Evolutionary conservation across 768 basidiomycete genomes (phyloP).

Genomic region (Boletales sp.): DNA sequence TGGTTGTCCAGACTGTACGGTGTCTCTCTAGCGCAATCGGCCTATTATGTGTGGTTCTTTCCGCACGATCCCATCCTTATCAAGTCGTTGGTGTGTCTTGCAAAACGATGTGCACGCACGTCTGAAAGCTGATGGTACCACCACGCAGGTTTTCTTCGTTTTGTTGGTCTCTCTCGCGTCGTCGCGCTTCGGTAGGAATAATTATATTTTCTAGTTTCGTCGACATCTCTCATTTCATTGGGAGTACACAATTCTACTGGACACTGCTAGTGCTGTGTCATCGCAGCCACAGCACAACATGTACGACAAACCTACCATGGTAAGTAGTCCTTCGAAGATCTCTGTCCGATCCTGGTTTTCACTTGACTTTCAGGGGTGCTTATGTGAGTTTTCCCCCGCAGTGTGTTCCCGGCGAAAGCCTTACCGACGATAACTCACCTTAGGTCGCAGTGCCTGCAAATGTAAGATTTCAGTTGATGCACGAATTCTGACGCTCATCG

Average conservation of each 20-base stretch:
- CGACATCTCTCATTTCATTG: too few species aligned
- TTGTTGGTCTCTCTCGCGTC: conserved; percentile 6
- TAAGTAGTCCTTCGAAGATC: background rate
- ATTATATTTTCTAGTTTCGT: conserved; percentile 5
- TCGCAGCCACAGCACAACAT: background rate
- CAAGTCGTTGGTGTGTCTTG: conserved; percentile 8
- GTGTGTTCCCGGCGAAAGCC: background rate
- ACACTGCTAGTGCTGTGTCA: conserved; percentile 4
- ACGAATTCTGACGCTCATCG: background rate
- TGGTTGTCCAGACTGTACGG: too few species aligned
- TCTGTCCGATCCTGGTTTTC: background rate
- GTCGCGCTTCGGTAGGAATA: background rate
- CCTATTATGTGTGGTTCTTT: too few species aligned
- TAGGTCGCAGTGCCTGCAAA: conserved; percentile 4
- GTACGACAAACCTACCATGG: conserved; percentile 3
- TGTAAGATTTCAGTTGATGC: background rate
- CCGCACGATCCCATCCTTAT: background rate
- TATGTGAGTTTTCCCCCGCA: conserved; percentile 1
- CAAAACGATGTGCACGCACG: background rate
- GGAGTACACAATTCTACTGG: conserved; percentile 3
- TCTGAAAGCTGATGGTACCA: background rate
- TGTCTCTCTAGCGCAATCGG: too few species aligned
- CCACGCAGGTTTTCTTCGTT: conserved; percentile 8
- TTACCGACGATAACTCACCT: background rate
- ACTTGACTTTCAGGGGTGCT: too few species aligned